A percentile compares a stretch with the other conserved stretches of the same genome.
Conservation (phyloP, 352 stramenopile species). For the Phytophthora fragariaefolia region DNA sequence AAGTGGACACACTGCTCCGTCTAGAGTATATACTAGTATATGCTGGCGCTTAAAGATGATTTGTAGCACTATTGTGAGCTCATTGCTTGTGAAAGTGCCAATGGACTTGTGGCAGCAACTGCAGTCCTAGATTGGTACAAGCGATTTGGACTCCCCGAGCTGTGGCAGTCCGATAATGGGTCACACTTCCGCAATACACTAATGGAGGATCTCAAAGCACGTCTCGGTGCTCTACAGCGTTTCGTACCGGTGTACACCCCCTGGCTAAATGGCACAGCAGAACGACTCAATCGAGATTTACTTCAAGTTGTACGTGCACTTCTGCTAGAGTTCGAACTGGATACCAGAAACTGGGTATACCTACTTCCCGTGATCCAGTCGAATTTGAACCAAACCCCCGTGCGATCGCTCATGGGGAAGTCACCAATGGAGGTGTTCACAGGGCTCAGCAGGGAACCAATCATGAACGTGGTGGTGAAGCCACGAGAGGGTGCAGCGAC, state of each 20-base stretch:
- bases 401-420: neutral
- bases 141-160: neutral
- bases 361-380: neutral
- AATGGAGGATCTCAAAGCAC: neutral
- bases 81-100: neutral
- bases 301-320: neutral
- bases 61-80: neutral
- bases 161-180: neutral
- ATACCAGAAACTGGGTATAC: neutral
- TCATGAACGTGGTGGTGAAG: neutral
- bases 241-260: neutral
- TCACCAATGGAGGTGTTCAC: neutral
- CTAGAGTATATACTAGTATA: no score
- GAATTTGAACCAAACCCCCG: neutral
- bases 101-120: neutral
- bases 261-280: neutral
- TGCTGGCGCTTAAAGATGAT: neutral
- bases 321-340: neutral
- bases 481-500: neutral
- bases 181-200: neutral
- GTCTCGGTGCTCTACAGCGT: neutral
- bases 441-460: neutral
- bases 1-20: no score
- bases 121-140: slow-evolving; percentile 1
- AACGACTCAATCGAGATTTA: neutral